Base-by-base conservation (phyloP, 257 asterid genomes). In the Capsicum chinense region DNA sequence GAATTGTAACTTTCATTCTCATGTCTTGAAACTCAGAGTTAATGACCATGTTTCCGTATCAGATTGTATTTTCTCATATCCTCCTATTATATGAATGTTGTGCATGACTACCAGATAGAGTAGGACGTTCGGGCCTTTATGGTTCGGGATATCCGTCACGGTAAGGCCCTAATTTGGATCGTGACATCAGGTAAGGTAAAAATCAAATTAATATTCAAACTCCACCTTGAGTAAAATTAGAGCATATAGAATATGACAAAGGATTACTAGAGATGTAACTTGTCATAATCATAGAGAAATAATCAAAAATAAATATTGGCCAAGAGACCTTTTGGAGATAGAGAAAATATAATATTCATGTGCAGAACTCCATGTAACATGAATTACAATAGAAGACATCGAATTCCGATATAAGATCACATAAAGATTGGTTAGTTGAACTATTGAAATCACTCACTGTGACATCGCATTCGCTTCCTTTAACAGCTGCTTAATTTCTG, bases 391-490 rank as follows among this genome's bases (percentile, higher is more conserved):
- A 73, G 59, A 71, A 71, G 17, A 47, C 1, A 14, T 76, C 0
- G 26, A 54, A 78, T 26, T 52, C 5, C 47, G 7, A 33, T 33
- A 10, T 14, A 60, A 82, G 64, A 68, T 33, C 17, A 66, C 11
- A 33, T 56, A 35, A 14, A 82, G 33, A 82, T 64, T 82, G 66
- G 50, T 52, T 13, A 54, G 56, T 14, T 19, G 17, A 37, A 83
- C 54, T 4, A 59, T 42, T 35, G 15, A 50, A 58, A 59, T 84
- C 63, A 88, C 95, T 91, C 86, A 95, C 98, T 92, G 96, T 64
- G 97, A 89, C 82, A 91, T 84, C 60, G 95, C 68, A 86, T 88
- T 88, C n/a, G 97, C 97, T 84, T 95, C 99, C 91, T 90, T 94
- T 79, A 89, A 87, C 33, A 94, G 94, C 91, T 89, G 88, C 89